A percentile compares a stretch with the other conserved stretches of the same genome.
phyloP scores from a whole-genome alignment of 306 rosid species.

The Medicago lupulina region DNA sequence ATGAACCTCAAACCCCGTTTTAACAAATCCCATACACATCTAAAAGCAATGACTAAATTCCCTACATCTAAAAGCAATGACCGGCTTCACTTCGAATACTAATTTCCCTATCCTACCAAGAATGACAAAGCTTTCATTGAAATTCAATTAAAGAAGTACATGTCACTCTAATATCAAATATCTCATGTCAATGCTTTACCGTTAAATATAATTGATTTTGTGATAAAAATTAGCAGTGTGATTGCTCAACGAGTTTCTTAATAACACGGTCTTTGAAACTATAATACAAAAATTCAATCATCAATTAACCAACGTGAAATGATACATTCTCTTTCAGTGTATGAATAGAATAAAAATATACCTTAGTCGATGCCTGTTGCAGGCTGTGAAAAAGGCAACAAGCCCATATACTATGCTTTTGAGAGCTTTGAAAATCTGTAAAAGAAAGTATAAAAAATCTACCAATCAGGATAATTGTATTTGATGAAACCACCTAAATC shows the following conservation, averaged over 20 bases:
- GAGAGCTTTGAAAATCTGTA: conserved; percentile 89
- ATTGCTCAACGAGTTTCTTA: conserved; percentile 5
- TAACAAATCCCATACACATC: not conserved
- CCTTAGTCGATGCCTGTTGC: conserved; percentile 99
- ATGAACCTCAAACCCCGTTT: not conserved
- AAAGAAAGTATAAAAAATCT: conserved; percentile 22
- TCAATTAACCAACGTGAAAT: conserved; percentile 26
- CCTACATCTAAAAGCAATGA: conserved; percentile 8
- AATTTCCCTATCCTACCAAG: conserved; percentile 4
- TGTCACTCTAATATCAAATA: not conserved
- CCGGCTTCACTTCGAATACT: not conserved
- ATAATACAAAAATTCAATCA: conserved; percentile 25
- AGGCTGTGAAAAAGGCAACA: conserved; percentile 85
- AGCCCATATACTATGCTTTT: conserved; percentile 85
- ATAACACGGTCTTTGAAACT: not conserved
- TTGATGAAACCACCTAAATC: conserved; percentile 12
- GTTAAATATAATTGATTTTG: conserved; percentile 24
- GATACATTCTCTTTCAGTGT: conserved; percentile 26
- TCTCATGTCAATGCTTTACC: not conserved
- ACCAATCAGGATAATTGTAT: conserved; percentile 40
- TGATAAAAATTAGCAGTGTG: not conserved
- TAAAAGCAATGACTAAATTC: conserved; percentile 14
- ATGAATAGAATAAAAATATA: conserved; percentile 42
- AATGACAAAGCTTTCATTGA: conserved; percentile 1
- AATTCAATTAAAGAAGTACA: conserved; percentile 24